phyloP scores from a whole-genome alignment of 2,329 filamentous ascomycete species.

The Aspergillus brasiliensis region DNA sequence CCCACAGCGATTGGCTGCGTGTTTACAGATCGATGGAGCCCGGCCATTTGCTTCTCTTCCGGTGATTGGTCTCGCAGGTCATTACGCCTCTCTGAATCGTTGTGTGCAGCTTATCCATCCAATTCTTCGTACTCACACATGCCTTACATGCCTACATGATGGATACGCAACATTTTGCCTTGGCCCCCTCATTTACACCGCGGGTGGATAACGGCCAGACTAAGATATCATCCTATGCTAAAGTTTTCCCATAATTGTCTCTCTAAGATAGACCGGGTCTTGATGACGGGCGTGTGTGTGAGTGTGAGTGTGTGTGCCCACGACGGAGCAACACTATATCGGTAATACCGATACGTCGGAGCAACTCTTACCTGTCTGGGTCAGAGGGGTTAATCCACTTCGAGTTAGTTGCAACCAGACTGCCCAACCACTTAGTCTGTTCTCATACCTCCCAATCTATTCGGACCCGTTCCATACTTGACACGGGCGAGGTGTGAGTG shows the following conservation, averaged over 20 bases:
- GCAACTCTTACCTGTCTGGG: constrained; percentile 2
- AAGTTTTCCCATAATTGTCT: neutral
- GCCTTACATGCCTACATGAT: constrained; percentile 8
- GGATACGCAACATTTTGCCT: constrained; percentile 10
- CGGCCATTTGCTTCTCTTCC: constrained; percentile 13
- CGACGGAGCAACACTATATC: constrained; percentile 8
- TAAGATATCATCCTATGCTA: neutral
- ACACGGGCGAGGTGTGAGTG: neutral
- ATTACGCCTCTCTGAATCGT: constrained; percentile 1
- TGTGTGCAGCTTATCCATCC: constrained; percentile 5
- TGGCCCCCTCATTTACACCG: constrained; percentile 7
- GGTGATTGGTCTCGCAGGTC: neutral
- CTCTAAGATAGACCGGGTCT: neutral
- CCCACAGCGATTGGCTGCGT: constrained; percentile 10
- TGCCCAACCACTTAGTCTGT: constrained; percentile 18
- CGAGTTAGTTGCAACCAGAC: constrained; percentile 4
- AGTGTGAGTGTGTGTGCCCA: neutral
- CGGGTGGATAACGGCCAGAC: neutral
- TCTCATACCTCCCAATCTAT: constrained; percentile 7
- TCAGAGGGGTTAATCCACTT: constrained; percentile 4
- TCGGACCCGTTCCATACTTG: constrained; percentile 4
- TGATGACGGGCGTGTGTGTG: neutral
- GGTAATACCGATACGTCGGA: constrained; percentile 3
- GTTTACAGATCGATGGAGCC: constrained; percentile 4
- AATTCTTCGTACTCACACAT: constrained; percentile 6